phyloP scores from a whole-genome alignment of 2,329 filamentous ascomycete species.

The Ilyonectria sp. region DNA sequence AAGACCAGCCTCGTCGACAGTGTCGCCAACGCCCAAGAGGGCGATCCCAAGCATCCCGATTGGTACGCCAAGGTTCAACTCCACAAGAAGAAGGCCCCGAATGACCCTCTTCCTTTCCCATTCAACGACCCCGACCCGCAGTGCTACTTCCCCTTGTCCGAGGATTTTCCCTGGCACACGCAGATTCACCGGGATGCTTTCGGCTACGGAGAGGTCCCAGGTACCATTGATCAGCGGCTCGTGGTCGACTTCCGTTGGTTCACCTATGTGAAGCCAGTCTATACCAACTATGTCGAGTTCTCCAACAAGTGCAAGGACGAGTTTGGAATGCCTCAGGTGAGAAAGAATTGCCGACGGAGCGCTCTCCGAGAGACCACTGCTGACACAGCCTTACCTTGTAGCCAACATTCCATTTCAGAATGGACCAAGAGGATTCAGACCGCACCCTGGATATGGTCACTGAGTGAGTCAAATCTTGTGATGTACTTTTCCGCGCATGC shows the following conservation, averaged over 20 bases:
- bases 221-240: slow-evolving; percentile 12
- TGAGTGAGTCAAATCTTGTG: slow-evolving; percentile 1
- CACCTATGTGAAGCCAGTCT: background rate
- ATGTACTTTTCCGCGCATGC: background rate
- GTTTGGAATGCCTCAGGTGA: slow-evolving; percentile 22
- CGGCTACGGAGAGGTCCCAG: slow-evolving; percentile 17
- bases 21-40: background rate
- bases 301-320: background rate
- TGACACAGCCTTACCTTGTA: background rate
- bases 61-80: background rate
- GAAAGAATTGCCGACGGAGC: too few relatives aligned
- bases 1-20: background rate
- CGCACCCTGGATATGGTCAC: slow-evolving; percentile 12
- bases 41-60: background rate
- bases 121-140: slow-evolving; percentile 23
- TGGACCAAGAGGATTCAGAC: background rate
- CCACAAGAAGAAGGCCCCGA: background rate
- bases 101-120: slow-evolving; percentile 16
- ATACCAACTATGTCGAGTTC: slow-evolving; percentile 5
- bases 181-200: slow-evolving; percentile 23
- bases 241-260: slow-evolving; percentile 23
- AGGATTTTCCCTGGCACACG: slow-evolving; percentile 11
- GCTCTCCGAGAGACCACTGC: too few relatives aligned
- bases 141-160: slow-evolving; percentile 13
- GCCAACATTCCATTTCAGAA: slow-evolving; percentile 15